phyloP scores from a whole-genome alignment of 805 yeast genomes.

The Torulaspora microellipsoides region DNA sequence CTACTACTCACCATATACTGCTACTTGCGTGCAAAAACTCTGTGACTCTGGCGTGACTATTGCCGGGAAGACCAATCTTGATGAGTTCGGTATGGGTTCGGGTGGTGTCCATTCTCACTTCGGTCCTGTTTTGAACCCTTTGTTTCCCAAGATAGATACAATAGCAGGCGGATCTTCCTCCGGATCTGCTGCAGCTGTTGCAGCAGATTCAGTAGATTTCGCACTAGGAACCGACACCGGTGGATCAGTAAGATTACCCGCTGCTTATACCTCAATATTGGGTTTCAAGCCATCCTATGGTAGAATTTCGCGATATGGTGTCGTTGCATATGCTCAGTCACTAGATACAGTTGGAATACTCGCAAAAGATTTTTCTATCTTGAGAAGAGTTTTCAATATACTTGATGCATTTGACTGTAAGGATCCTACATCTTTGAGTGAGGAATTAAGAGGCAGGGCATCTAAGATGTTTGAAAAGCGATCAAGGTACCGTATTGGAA shows the following conservation, averaged over 20 bases:
- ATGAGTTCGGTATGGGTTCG: conserved; percentile 98
- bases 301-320: conserved; percentile 86
- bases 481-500: conserved; percentile 52
- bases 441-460: conserved; percentile 33
- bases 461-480: conserved; percentile 11
- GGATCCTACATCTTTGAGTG: conserved; percentile 71
- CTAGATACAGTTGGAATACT: conserved; percentile 91
- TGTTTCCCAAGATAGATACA: conserved; percentile 36
- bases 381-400: conserved; percentile 48
- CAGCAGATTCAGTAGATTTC: conserved; percentile 57
- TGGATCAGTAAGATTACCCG: conserved; percentile 91
- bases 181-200: conserved; percentile 92
- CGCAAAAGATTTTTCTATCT: conserved; percentile 43
- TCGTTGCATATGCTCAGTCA: conserved; percentile 87
- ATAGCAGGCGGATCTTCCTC: conserved; percentile 92
- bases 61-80: conserved; percentile 85
- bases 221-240: conserved; percentile 96
- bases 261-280: conserved; percentile 73
- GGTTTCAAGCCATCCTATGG: conserved; percentile 97
- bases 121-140: conserved; percentile 58
- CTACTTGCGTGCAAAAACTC: conserved; percentile 64
- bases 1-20: conserved; percentile 73
- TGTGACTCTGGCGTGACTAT: conserved; percentile 46
- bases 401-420: conserved; percentile 60
- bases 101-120: conserved; percentile 50